Base-by-base conservation (phyloP, 164 flowering plant species). In the Chimonanthus praecox region DNA sequence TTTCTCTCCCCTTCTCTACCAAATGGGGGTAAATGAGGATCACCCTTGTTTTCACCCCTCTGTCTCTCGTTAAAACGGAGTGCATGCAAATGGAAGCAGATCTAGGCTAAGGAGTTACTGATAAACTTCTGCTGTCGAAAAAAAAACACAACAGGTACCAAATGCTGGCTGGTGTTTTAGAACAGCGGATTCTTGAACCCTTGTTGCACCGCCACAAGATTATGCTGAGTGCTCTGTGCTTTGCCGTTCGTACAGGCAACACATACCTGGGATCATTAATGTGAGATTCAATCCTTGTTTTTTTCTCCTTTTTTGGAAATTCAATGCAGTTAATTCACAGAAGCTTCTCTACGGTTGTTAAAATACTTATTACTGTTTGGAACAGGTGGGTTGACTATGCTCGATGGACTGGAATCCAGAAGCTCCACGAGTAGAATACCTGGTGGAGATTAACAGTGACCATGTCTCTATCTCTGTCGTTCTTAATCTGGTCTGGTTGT, bases 341-440 rank as follows among this genome's bases (percentile, higher is more conserved):
- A 67, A 15, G 20, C 50, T 13, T 13, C 9, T 21, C 7, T 18
- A 45, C 16, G 4, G 69, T 11, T 44, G 45, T 45, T 65, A 47
- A 18, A n/a, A 64, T 70, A 64, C 46, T 58, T 65, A 64, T 43
- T 54, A 47, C 74, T 44, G 68, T 54, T 2, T 80, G 77, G 64
- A 70, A 60, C 88, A 94, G 98, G 91, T 92, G 97, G 98, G 98
- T 94, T 77, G 98, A 94, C 79, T 94, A 83, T 77, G 98, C 94
- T 2, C 92, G 92, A 3, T 90, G 87, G 91, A 58, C 84, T 44
- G 98, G 98, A 61, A 81, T 94, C 74, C 98, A 94, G 75, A 88
- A 84, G 78, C 68, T 74, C 3, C 80, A 84, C 33, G 85, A 85
- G 8, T 85, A 79, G 75, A 68, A 18, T 7, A 47, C n/a, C 4